Evolutionary conservation across 305 asterid species (phyloP).

Genomic region (Fraxinus xanthoxyloides): DNA sequence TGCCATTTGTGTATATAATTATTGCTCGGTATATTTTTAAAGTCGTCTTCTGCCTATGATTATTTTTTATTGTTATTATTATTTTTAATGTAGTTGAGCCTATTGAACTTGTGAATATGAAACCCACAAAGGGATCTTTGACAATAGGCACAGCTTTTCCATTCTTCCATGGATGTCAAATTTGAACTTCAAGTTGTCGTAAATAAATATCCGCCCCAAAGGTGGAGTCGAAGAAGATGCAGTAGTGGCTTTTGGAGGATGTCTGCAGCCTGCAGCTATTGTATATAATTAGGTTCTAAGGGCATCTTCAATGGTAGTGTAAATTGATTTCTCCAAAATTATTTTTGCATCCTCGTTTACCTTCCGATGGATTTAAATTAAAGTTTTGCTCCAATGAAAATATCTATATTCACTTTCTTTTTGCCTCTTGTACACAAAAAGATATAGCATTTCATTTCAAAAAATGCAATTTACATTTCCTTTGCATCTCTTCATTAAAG

Average conservation of each 20-base stretch:
- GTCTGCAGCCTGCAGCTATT: not conserved
- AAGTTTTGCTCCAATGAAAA: no score
- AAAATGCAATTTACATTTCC: no score
- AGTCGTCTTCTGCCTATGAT: not conserved
- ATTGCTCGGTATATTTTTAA: not conserved
- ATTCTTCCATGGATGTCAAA: not conserved
- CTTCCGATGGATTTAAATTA: no score
- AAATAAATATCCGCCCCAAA: not conserved
- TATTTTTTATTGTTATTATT: no score
- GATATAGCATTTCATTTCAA: no score
- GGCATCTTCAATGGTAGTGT: no score
- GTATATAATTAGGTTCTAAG: not conserved
- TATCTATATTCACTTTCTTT: no score
- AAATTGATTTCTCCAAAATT: no score
- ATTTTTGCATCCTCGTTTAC: no score
- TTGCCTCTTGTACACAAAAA: no score
- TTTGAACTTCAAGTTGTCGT: not conserved
- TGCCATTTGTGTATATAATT: not conserved
- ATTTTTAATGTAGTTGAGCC: not conserved
- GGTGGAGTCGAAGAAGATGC: not conserved
- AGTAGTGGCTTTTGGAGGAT: not conserved
- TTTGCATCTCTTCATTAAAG: no score
- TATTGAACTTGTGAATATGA: not conserved
- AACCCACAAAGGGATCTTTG: not conserved
- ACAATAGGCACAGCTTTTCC: not conserved